Conservation (phyloP, 768 basidiomycete genomes). For the Sporobolomyces pararoseus region DNA sequence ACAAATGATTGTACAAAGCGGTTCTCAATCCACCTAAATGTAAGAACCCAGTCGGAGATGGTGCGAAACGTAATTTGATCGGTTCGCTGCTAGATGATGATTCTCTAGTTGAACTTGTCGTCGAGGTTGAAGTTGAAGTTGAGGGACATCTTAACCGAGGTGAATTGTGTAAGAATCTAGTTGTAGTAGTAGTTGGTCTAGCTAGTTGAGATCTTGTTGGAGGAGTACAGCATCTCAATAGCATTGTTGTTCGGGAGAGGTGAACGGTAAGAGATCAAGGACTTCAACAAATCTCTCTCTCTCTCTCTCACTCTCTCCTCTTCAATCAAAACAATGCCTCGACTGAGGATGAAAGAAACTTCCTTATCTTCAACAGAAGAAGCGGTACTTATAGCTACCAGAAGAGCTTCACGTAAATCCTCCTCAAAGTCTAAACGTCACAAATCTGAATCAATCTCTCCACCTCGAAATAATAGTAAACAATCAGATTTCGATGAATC, state of each 20-base stretch:
- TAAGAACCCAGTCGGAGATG: slow-evolving; percentile 89
- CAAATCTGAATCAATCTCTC: slow-evolving; percentile 19
- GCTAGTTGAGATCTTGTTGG: too few relatives aligned
- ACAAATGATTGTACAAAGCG: slow-evolving; percentile 85
- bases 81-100: too few relatives aligned
- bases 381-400: slow-evolving; percentile 20
- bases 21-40: slow-evolving; percentile 94
- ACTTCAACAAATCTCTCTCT: too few relatives aligned
- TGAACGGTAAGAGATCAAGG: too few relatives aligned
- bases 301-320: too few relatives aligned
- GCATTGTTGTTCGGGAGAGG: too few relatives aligned
- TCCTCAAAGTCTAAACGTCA: background rate
- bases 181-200: too few relatives aligned
- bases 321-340: too few relatives aligned
- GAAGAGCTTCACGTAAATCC: slow-evolving; percentile 9
- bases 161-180: background rate
- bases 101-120: too few relatives aligned
- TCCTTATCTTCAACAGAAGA: slow-evolving; percentile 8
- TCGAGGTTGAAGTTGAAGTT: background rate
- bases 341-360: slow-evolving; percentile 38
- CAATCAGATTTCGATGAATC: slow-evolving; percentile 26
- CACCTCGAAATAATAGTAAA: slow-evolving; percentile 13
- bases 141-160: slow-evolving; percentile 1
- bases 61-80: slow-evolving; percentile 73
- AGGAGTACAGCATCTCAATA: too few relatives aligned